Evolutionary conservation across 306 rosid genomes (phyloP), one percentile per base, ranked within the genome.

Genomic region (Cicer yamashitae): DNA sequence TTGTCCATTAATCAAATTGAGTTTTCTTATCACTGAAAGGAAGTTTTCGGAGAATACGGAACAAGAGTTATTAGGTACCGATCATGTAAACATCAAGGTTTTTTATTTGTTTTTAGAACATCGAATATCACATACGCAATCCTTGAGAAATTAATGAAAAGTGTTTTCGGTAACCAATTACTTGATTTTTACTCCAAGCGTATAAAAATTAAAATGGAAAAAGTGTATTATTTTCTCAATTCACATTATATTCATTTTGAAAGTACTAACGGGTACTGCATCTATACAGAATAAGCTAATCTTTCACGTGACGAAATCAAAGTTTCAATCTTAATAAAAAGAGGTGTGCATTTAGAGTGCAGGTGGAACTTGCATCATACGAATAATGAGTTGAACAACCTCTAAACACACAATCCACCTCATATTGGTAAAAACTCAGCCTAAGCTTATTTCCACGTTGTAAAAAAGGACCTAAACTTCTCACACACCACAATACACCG

Each of bases 41-140:
- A 58, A 58, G 7, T 41, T 74, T 57, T 80, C 48, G 64, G 69
- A 73, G 46, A 54, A 43, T 8, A 62, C 22, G 47, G 79, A 39
- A 44, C 14, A 58, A 5, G 25, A 80, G 79, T 47, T 80, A 59
- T 12, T 20, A 53, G 11, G 65, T 22, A 57, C 10, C 75, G 8
- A 79, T 79, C 83, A 73, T 64, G 74, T 25, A 58, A 10, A 6
- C 64, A 34, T 56, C 22, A 0, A 8, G 15, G 22, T 8, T 43
- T 53, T 52, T 18, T 12, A 30, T 43, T 78, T 2, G 5, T 1
- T 70, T 60, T 70, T 60, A 48, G 61, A 58, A 46, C 52, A 77
- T 59, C 14, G 47, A 41, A 41, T 13, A 20, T 6, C 25, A 14
- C 18, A 38, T 17, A 13, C 43, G 73, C 18, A 15, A 25, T 39